Evolutionary conservation across 2,329 filamentous ascomycete species (phyloP).

Genomic region (Alternaria sp.): DNA sequence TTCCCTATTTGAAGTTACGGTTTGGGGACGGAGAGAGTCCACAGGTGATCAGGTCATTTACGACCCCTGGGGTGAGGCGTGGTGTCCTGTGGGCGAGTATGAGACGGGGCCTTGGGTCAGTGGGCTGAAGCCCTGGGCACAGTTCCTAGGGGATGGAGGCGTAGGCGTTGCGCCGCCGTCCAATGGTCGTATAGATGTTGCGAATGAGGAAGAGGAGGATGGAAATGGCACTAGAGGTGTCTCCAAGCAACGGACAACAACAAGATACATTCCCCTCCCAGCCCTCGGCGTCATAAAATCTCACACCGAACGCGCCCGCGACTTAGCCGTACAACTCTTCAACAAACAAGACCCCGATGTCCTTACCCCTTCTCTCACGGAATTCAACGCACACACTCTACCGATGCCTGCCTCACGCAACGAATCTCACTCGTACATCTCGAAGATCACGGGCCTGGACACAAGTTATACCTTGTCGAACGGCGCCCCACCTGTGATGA

Average conservation of each 20-base stretch:
- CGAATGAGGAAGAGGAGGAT: too few relatives aligned
- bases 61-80: conserved; percentile 6
- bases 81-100: conserved; percentile 1
- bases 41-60: conserved; percentile 18
- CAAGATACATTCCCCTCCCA: conserved; percentile 33
- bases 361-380: not conserved
- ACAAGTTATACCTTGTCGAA: conserved; percentile 21
- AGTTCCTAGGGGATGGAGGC: conserved; percentile 32
- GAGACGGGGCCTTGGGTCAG: conserved; percentile 27
- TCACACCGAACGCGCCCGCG: conserved; percentile 29
- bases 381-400: conserved; percentile 5
- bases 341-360: not conserved
- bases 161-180: conserved; percentile 28
- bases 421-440: not conserved
- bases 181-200: not conserved
- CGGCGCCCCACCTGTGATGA: conserved; percentile 23
- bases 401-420: not conserved
- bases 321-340: not conserved
- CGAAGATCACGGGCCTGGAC: not conserved
- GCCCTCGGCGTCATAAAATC: conserved; percentile 34
- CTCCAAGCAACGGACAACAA: not conserved
- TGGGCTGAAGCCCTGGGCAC: conserved; percentile 41
- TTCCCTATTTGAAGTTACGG: conserved; percentile 6
- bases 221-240: not conserved
- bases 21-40: conserved; percentile 7